Evolutionary conservation across 441 rosid species (phyloP), one percentile per base, ranked within the genome.

Genomic region (Corymbia calophylla): DNA sequence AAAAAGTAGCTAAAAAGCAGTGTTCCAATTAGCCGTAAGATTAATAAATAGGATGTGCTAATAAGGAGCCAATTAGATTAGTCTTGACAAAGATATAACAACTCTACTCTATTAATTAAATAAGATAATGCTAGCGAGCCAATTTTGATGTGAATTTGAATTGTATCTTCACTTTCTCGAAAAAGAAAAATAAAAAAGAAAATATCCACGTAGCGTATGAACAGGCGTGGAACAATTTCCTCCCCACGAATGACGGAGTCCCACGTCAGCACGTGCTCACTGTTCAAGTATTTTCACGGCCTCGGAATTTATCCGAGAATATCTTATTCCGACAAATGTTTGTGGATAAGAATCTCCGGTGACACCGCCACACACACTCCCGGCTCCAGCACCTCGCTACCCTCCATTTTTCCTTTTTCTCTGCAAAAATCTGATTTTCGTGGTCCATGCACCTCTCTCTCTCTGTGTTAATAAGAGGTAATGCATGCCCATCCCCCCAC

Each of bases 311-410:
- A 90, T 91, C 93, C 56, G 29, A 89, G 32, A 81, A 92, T 68
- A 91, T 91, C 92, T 53, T 53, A 3, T 86, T 89, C 82, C 91
- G 94, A 92, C 89, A 93, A 91, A 73, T 91, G 90, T 86, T 90
- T 93, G 95, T 95, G 96, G 96, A 94, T 94, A 93, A 94, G 94
- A 95, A 89, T 92, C 89, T 80, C 89, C 68, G 29, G 58, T 87
- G 91, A 70, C 87, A 81, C 88, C 90, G 89, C 90, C 87, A 86
- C 93, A 90, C 94, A 92, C n/a, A 88, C 92, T 39, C 89, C 29
- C 29, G 16, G 17, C 91, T 88, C 81, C 92, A 53, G 87, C 84
- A 68, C 81, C 66, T 89, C 92, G 88, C 66, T 53, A 1, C 39
- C 21, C 48, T 25, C 82, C 82, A 73, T 87, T 81, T 81, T 31